These are phyloP conservation scores for Yamadazyma sp. DNA, from an alignment of 805 yeast genomes.

Conservation along the genomic window DNA sequence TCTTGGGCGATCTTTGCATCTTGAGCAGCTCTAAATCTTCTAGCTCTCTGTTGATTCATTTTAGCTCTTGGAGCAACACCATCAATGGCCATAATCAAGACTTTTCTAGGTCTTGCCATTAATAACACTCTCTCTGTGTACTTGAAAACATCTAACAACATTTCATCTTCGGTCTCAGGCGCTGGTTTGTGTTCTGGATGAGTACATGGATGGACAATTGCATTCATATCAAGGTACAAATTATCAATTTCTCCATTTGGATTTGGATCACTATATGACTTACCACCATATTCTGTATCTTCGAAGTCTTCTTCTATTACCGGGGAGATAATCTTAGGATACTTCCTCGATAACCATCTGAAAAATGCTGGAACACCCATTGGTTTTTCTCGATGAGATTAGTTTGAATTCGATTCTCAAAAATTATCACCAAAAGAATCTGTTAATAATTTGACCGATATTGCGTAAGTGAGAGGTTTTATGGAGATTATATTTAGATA, in stretches of 20 bases:
- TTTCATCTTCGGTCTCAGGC: constrained; percentile 94
- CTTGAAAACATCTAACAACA: constrained; percentile 89
- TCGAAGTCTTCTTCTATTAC: constrained; percentile 66
- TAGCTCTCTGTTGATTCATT: constrained; percentile 94
- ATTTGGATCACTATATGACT: constrained; percentile 70
- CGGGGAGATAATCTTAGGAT: constrained; percentile 91
- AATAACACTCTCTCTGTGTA: constrained; percentile 88
- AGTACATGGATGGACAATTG: constrained; percentile 98
- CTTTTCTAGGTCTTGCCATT: constrained; percentile 94
- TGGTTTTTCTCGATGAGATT: not conserved
- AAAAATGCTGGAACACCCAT: constrained; percentile 99
- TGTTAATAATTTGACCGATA: too few species aligned
- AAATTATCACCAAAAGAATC: too few species aligned
- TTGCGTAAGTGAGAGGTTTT: too few species aligned
- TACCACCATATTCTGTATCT: constrained; percentile 63
- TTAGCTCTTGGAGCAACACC: constrained; percentile 99
- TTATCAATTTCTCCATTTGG: constrained; percentile 97
- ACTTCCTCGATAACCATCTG: constrained; percentile 91
- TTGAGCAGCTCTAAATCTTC: constrained; percentile 88
- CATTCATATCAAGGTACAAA: constrained; percentile 94
- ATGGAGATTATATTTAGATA: too few species aligned
- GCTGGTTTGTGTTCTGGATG: constrained; percentile 97
- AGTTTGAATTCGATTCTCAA: too few species aligned
- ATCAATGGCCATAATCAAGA: constrained; percentile 93
- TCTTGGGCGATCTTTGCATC: constrained; percentile 82